Conservation (phyloP, 371 early-diverging fungal species). For the Phascolomyces articulosus region DNA sequence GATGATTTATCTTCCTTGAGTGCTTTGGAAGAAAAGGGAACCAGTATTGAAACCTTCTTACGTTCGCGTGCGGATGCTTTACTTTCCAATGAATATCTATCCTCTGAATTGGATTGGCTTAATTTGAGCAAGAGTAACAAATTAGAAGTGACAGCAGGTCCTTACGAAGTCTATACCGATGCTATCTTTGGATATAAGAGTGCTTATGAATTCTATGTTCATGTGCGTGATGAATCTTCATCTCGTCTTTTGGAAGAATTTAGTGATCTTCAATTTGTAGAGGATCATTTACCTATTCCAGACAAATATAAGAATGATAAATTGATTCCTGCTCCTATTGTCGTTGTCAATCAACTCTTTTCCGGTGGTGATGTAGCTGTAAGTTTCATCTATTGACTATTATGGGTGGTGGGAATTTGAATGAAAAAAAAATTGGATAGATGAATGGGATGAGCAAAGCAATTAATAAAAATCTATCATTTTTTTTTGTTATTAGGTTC, state of each 20-base stretch:
- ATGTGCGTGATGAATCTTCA: conserved; percentile 72
- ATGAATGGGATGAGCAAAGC: too few relatives aligned
- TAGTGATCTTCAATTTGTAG: conserved; percentile 70
- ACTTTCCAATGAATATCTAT: conserved; percentile 66
- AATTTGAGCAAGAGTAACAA: conserved; percentile 61
- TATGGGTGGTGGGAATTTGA: too few relatives aligned
- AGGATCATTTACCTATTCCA: conserved; percentile 75
- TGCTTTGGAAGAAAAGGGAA: conserved; percentile 21
- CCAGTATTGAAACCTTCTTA: conserved; percentile 62
- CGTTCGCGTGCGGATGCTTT: conserved; percentile 65
- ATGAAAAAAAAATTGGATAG: too few relatives aligned
- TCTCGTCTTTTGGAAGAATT: conserved; percentile 70
- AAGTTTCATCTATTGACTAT: conserved; percentile 40
- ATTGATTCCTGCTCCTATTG: conserved; percentile 74
- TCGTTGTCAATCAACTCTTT: conserved; percentile 81
- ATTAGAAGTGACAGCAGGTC: conserved; percentile 74
- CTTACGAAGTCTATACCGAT: conserved; percentile 85
- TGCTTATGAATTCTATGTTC: conserved; percentile 76
- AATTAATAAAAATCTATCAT: too few relatives aligned
- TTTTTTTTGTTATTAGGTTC: conserved; percentile 24
- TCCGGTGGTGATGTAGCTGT: conserved; percentile 78
- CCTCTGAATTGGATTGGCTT: conserved; percentile 78
- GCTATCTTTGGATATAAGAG: conserved; percentile 68
- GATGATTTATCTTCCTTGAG: conserved; percentile 47
- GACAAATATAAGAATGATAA: conserved; percentile 72